Conservation (phyloP, 2,329 filamentous ascomycete species). For the Sclerotinia spermophila region DNA sequence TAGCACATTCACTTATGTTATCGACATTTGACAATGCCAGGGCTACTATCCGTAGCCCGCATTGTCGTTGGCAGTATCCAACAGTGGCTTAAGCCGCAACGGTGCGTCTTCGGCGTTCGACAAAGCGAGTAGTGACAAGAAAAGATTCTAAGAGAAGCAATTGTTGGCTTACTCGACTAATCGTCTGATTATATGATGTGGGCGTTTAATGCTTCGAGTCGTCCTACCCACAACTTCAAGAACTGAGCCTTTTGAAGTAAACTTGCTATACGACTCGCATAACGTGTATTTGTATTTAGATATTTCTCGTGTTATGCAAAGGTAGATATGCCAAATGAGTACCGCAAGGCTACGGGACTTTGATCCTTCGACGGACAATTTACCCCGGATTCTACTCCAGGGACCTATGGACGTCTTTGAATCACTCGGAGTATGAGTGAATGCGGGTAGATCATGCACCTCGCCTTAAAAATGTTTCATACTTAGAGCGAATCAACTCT, state of each 20-base stretch:
- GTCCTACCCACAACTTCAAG: not conserved
- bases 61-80: not conserved
- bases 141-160: not conserved
- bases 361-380: not conserved
- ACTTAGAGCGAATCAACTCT: not conserved
- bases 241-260: not conserved
- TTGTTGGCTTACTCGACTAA: not conserved
- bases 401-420: not conserved
- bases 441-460: not conserved
- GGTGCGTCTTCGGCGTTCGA: conserved; percentile 9
- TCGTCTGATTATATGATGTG: not conserved
- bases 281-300: not conserved
- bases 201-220: not conserved
- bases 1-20: not conserved
- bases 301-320: not conserved
- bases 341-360: not conserved
- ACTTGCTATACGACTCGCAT: not conserved
- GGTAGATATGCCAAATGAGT: not conserved
- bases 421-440: not conserved
- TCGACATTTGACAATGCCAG: not conserved
- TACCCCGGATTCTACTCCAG: not conserved
- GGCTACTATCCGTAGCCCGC: not conserved
- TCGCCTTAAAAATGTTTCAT: not conserved
- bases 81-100: conserved; percentile 1
- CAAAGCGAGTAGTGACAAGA: not conserved